These are phyloP conservation scores for Panellus pusillus DNA, from an alignment of 768 basidiomycete genomes.

Conservation along the genomic window DNA sequence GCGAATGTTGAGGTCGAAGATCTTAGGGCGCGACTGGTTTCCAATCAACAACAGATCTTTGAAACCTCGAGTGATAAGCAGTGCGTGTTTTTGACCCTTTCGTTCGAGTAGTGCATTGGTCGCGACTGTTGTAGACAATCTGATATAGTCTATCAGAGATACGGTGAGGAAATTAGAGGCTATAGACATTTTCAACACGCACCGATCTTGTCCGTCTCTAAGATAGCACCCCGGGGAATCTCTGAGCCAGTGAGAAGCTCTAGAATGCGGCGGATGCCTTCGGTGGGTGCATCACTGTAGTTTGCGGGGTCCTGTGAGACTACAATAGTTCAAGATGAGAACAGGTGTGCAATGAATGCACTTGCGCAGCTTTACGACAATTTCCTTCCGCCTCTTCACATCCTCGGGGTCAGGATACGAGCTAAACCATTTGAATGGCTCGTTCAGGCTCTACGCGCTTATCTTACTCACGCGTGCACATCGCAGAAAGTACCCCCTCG, in stretches of 20 bases:
- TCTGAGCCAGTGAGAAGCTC: constrained; percentile 71
- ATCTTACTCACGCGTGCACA: constrained; percentile 66
- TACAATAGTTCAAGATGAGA: constrained; percentile 27
- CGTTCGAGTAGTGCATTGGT: constrained; percentile 95
- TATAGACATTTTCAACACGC: constrained; percentile 14
- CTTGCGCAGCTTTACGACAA: constrained; percentile 89
- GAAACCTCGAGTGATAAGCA: constrained; percentile 91
- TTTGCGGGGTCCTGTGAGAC: constrained; percentile 89
- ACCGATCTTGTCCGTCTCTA: constrained; percentile 85
- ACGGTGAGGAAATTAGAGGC: not conserved
- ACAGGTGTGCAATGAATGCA: constrained; percentile 11
- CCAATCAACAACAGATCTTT: constrained; percentile 90
- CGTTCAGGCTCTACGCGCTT: not conserved
- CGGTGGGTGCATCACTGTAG: constrained; percentile 91
- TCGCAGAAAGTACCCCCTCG: constrained; percentile 94
- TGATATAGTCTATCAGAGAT: constrained; percentile 70
- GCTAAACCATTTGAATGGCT: constrained; percentile 32
- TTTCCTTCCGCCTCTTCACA: constrained; percentile 60
- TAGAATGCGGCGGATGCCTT: constrained; percentile 85
- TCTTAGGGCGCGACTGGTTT: constrained; percentile 91
- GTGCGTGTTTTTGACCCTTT: constrained; percentile 88
- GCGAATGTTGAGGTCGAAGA: constrained; percentile 92
- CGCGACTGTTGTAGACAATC: constrained; percentile 91
- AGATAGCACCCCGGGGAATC: constrained; percentile 63
- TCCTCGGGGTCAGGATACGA: constrained; percentile 75